These are phyloP conservation scores for Torulaspora gathmanii DNA, from an alignment of 805 yeast genomes.

Conservation along the genomic window DNA sequence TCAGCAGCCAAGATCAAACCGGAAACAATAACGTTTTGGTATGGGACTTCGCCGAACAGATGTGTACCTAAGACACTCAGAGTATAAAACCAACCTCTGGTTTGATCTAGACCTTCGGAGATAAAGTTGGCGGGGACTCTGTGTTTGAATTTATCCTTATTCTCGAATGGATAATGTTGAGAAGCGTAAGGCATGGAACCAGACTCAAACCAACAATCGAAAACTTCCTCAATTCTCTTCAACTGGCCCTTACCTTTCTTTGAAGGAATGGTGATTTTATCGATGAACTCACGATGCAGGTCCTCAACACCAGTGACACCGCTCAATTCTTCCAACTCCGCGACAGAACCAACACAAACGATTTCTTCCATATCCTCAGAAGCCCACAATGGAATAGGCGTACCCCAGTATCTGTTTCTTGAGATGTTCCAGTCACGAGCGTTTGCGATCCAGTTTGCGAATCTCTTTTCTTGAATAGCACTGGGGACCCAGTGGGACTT, in stretches of 20 bases:
- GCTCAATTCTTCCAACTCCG: constrained; percentile 76
- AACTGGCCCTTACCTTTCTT: constrained; percentile 80
- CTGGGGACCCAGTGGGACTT: constrained; percentile 93
- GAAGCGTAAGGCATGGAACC: constrained; percentile 99
- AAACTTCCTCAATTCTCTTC: constrained; percentile 92
- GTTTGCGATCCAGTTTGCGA: constrained; percentile 95
- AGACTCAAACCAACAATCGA: constrained; percentile 99
- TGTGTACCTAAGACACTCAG: constrained; percentile 94
- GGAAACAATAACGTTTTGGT: constrained; percentile 88
- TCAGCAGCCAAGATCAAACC: constrained; percentile 97
- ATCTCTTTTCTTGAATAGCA: constrained; percentile 87
- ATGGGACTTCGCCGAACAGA: constrained; percentile 86
- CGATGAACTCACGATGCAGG: constrained; percentile 90
- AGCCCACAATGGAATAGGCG: constrained; percentile 97
- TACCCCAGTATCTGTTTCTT: constrained; percentile 99
- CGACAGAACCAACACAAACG: constrained; percentile 88
- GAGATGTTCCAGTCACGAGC: constrained; percentile 99
- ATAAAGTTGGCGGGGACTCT: constrained; percentile 97
- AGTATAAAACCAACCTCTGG: constrained; percentile 99
- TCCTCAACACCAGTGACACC: constrained; percentile 81
- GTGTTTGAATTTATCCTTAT: constrained; percentile 58
- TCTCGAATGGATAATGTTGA: constrained; percentile 94
- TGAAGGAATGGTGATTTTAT: constrained; percentile 89
- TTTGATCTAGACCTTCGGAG: constrained; percentile 98
- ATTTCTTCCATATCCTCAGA: constrained; percentile 89